Conservation (phyloP, 1,284 basidiomycete species). For the Volvariella volvacea region DNA sequence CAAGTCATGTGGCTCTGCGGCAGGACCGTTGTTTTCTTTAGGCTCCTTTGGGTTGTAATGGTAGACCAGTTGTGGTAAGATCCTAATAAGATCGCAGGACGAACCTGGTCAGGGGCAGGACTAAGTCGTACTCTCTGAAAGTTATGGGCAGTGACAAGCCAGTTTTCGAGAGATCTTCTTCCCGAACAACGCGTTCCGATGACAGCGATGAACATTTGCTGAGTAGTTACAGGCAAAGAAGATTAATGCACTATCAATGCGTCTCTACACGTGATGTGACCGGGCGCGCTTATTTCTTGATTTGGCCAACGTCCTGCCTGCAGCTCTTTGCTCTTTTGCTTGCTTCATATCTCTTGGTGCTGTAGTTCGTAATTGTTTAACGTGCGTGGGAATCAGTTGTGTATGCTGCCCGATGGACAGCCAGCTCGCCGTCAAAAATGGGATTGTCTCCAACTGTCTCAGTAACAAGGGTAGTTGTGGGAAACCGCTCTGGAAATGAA, state of each 20-base stretch:
- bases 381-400: slow-evolving; percentile 62
- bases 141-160: slow-evolving; percentile 50
- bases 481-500: slow-evolving; percentile 26
- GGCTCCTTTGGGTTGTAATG: too few relatives aligned
- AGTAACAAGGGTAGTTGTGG: slow-evolving; percentile 31
- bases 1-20: too few relatives aligned
- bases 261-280: slow-evolving; percentile 8
- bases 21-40: too few relatives aligned
- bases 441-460: slow-evolving; percentile 39
- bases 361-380: slow-evolving; percentile 82
- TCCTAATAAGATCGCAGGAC: neutral
- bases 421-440: slow-evolving; percentile 59
- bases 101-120: slow-evolving; percentile 2
- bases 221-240: slow-evolving; percentile 4
- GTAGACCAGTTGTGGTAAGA: too few relatives aligned
- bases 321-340: slow-evolving; percentile 56
- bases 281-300: slow-evolving; percentile 7
- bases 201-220: slow-evolving; percentile 70
- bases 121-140: slow-evolving; percentile 41
- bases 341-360: slow-evolving; percentile 74
- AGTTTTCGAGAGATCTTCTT: slow-evolving; percentile 72
- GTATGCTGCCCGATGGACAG: slow-evolving; percentile 25
- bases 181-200: slow-evolving; percentile 82
- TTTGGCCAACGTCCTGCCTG: slow-evolving; percentile 50
- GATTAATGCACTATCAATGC: neutral